Base-by-base conservation (phyloP, 2,329 filamentous ascomycete genomes). In the Nemania diffusa region DNA sequence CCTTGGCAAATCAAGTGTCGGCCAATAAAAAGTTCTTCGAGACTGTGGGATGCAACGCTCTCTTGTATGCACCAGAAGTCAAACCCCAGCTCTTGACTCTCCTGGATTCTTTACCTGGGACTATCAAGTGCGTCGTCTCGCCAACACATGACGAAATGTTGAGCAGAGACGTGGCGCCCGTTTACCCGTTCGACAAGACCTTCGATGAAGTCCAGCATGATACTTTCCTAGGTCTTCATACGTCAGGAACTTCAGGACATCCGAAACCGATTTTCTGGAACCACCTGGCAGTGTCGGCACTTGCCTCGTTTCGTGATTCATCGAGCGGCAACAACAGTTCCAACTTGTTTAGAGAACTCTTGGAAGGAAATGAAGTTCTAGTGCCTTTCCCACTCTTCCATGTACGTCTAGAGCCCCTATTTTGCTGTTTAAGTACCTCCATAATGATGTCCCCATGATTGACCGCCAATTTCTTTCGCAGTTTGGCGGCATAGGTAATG, bases 191-290 rank as follows among this genome's bases (percentile, higher is more conserved):
- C 20, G 53, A 52, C 57, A 65, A n/a, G 53, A 73, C 42, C 37
- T 68, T 46, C 59, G 65, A 55, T 40, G 66, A 58, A 65, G 56
- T 58, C 27, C n/a, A 40, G 3, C 37, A 42, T 13, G 37, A 15
- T 1, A 57, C 42, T 9, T 71, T 72, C 26, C 55, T 70, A 34
- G 70, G 70, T 26, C 70, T 73, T 2, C 71, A 73, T 60, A 73
- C 71, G 1, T 73, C 70, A 29, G 71, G 71, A 3, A 72, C 72
- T 2, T 71, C 72, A 5, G 70, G 72, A n/a, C 71, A 72, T 26
- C 72, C 72, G 1, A 73, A 73, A 34, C 72, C 72, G 1, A 70
- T 73, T 5, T 70, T 65, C 50, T 72, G 69, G 68, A 73, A 59
- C 22, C 64, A 70, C 29, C 42, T 48, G 2, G 61, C 60, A 17